Base-by-base conservation (phyloP, 257 asterid genomes). In the Cordia subcordata region DNA sequence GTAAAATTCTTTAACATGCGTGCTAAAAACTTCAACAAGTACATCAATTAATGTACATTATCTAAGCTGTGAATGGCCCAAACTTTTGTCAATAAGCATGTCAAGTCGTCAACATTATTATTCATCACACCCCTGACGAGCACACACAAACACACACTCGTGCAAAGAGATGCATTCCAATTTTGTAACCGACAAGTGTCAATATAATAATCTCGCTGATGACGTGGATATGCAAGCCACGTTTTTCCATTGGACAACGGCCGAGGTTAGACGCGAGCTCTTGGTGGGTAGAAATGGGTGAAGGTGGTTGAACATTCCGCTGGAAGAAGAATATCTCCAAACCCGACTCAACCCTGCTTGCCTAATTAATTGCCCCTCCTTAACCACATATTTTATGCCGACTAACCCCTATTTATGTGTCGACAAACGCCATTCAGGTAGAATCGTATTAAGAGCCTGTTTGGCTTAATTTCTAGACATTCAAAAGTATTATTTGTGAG, bases 251-350 rank as follows among this genome's bases (percentile, higher is more conserved):
- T 77, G 77, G 79, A 58, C 68, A 57, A 62, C n/a, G 54, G 64
- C 57, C 63, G 59, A 62, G 35, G 60, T 52, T 35, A 64, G 73
- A 45, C 10, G n/a, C 23, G 51, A 59, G 21, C 62, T 67, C 79
- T 71, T 69, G 87, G 91, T 87, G 80, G 94, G 77, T 80, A 79
- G 76, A 77, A 81, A 77, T 81, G 86, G 96, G 77, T 88, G 94
- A 81, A 81, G 81, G 83, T 85, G 69, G 96, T 85, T 88, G 87
- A 89, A 68, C 85, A 68, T 51, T 53, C 55, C 42, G 39, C 39
- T 55, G 67, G n/a, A 35, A 68, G n/a, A 55, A 68, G 11, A 59
- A 53, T 58, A 62, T 68, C 22, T 19, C 13, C 33, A 10, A 46
- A 27, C 32, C 46, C 27, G 63, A 72, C 63, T 53, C 60, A 58